A percentile compares a stretch with the other conserved stretches of the same genome.
phyloP scores from a whole-genome alignment of 1,139 yeast genomes.

The Hansenula anomala region DNA sequence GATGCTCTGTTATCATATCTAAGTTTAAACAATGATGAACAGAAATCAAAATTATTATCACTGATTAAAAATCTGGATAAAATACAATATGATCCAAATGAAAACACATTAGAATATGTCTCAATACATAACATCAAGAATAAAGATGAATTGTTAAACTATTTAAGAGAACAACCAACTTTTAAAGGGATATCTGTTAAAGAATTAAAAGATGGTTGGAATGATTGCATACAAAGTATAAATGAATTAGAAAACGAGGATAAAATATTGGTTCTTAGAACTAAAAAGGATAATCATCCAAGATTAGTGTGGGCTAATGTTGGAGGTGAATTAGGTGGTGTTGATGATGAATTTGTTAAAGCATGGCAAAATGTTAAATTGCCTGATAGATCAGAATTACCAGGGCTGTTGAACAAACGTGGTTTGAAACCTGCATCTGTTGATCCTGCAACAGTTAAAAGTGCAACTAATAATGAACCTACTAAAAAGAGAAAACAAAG shows the following conservation, averaged over 20 bases:
- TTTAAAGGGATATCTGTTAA: constrained; percentile 86
- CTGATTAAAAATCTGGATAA: constrained; percentile 72
- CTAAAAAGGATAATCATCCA: constrained; percentile 90
- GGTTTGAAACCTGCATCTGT: constrained; percentile 95
- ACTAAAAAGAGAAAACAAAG: constrained; percentile 90
- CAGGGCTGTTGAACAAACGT: constrained; percentile 70
- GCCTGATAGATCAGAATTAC: constrained; percentile 79
- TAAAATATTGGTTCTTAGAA: constrained; percentile 75
- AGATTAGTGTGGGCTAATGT: constrained; percentile 86
- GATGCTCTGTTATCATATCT: constrained; percentile 57
- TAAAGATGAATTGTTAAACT: constrained; percentile 69
- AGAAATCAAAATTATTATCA: constrained; percentile 48
- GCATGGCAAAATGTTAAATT: constrained; percentile 78
- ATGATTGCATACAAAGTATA: constrained; percentile 78
- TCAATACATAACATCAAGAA: constrained; percentile 85
- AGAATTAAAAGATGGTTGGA: constrained; percentile 95
- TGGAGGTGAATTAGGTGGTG: constrained; percentile 66
- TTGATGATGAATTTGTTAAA: constrained; percentile 78
- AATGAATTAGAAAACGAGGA: constrained; percentile 71
- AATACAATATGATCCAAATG: constrained; percentile 54
- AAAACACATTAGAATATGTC: constrained; percentile 73
- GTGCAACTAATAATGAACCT: constrained; percentile 40
- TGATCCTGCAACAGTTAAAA: constrained; percentile 84
- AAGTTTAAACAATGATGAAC: constrained; percentile 32
- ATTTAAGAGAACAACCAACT: constrained; percentile 76